Evolutionary conservation across 116 monocot species (phyloP), one percentile per base, ranked within the genome.

Genomic region (Posidonia oceanica): DNA sequence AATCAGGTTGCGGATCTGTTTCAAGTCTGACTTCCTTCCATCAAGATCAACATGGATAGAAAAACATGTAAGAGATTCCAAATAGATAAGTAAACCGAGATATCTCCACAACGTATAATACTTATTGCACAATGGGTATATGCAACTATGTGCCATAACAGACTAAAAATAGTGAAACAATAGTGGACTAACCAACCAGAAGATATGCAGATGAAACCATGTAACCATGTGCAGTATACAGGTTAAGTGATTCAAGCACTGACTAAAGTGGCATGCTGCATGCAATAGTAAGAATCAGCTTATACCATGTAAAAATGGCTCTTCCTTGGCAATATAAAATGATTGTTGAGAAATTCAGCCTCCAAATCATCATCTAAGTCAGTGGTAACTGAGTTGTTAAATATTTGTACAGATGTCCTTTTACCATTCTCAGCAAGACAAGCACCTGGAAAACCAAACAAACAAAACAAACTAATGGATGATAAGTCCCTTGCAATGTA

Each of bases 301-400:
- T 69, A 23, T 86, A 95, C 95, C 95, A 85, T 91, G 74, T 82
- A 48, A 71, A 95, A 86, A 71, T 74, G 74, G 72, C 91, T 80
- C 67, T 53, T 75, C 52, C 51, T 63, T 4, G 91, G 95, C 76
- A 95, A 63, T 77, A 95, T 80, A 60, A 86, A 95, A 52, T 8
- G 44, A 7, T 66, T 78, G 20, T 71, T 62, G 55, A 83, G 74
- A 78, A 95, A 84, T 70, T 86, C 84, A 70, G 78, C 83, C 68
- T 81, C 81, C 4, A 75, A 20, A 40, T 95, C 95, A 67, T 75
- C 77, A 68, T 74, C 71, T 69, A 75, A 61, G 18, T 84, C 74
- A 76, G 80, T 85, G 41, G 54, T 64, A 68, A 91, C 71, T 41
- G 76, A 74, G 57, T 88, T 86, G 66, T 82, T 75, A 71, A 91